Evolutionary conservation across 164 flowering plant species (phyloP), one percentile per base, ranked within the genome.

Genomic region (Kalanchoe fedtschenkoi): DNA sequence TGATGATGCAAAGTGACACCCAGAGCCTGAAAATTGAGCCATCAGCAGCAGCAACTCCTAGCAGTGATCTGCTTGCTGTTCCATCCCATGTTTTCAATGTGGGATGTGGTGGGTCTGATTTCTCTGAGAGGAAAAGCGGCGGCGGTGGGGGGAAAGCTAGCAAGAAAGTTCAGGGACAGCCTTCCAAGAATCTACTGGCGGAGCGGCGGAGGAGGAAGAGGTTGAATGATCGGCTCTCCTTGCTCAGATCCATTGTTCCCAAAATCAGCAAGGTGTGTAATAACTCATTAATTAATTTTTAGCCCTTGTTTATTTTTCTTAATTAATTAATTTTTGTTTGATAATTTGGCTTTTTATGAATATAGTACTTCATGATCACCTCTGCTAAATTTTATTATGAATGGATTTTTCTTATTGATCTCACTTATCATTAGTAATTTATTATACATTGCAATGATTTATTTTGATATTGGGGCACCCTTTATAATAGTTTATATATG

Each of bases 161-260:
- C 1, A 88, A 79, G 81, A 91, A 80, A 66, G 32, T 77, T 34
- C 84, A 75, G 24, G 96, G 96, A 0, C 92, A 83, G 68, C 98
- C 91, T 0, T 89, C 96, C 0, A 91, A 91, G 82, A 91, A 91
- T 75, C 81, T 91, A 30, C 87, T 91, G 98, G 98, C 98, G 0
- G 98, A 91, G 80, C 81, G 98, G 54, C 56, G 96, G 72, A 58
- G 98, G 59, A 76, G 98, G 70, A 91, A 91, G 79, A 66, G 96
- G 5, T 70, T 91, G 32, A 91, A 91, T 65, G 98, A 91, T 60
- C 85, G 98, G 6, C 98, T 91, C 60, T 87, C 90, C 1, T 87
- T 91, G 98, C 87, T 91, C 14, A 72, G 95, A 74, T 89, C 98
- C 15, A 87, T 89, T 32, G 98, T 91, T 67, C 96, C 98, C 13